phyloP scores from a whole-genome alignment of 441 rosid genomes.

The Metrosideros polymorpha region DNA sequence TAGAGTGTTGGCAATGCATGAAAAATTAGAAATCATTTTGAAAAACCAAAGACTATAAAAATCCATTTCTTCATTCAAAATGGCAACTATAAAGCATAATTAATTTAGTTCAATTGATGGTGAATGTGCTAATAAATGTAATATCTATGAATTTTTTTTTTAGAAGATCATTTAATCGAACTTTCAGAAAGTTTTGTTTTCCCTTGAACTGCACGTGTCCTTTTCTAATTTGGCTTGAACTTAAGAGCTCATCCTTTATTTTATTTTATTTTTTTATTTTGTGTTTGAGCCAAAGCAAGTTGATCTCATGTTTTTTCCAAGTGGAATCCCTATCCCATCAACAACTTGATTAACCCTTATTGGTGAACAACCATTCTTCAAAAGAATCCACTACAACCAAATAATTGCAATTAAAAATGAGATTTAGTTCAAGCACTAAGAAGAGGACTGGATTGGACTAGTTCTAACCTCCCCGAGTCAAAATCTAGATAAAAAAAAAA shows the following conservation, averaged over 20 bases:
- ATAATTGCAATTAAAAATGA: not conserved
- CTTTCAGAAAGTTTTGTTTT: not conserved
- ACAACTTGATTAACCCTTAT: not conserved
- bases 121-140: not conserved
- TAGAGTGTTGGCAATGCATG: not conserved
- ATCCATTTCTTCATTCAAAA: no score
- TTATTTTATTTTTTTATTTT: not conserved
- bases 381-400: not conserved
- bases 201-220: not conserved
- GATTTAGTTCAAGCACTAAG: not conserved
- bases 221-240: not conserved
- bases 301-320: not conserved
- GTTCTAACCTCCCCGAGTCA: constrained; percentile 2
- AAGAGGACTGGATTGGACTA: not conserved
- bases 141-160: no score
- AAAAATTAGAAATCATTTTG: not conserved
- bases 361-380: not conserved
- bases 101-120: not conserved
- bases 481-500: not conserved
- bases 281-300: not conserved
- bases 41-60: not conserved
- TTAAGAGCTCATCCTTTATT: not conserved
- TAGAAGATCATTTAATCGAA: not conserved
- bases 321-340: not conserved
- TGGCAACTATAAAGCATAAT: no score